phyloP scores from a whole-genome alignment of 164 flowering plant genomes.

The Chimonanthus salicifolius region DNA sequence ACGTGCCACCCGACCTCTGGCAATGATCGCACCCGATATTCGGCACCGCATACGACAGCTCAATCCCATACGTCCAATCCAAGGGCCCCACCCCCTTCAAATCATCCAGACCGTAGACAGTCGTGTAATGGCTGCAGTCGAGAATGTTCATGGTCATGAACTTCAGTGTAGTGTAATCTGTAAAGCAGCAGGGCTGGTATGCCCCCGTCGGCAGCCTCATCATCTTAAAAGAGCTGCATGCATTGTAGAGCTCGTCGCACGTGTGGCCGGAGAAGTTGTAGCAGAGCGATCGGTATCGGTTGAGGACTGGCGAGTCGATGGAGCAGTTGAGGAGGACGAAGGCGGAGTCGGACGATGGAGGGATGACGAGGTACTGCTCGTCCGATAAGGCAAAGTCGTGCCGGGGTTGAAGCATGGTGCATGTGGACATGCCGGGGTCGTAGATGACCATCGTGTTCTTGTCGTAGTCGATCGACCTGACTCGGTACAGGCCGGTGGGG shows the following conservation, averaged over 20 bases:
- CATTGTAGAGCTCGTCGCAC: slow-evolving; percentile 71
- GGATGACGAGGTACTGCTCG: slow-evolving; percentile 53
- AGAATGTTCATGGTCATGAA: slow-evolving; percentile 79
- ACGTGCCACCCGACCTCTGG: slow-evolving; percentile 56
- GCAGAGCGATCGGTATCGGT: slow-evolving; percentile 68
- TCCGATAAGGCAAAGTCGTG: slow-evolving; percentile 66
- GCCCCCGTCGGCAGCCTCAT: slow-evolving; percentile 34
- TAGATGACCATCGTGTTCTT: slow-evolving; percentile 39
- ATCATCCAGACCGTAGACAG: slow-evolving; percentile 40
- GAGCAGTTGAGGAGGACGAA: slow-evolving; percentile 86
- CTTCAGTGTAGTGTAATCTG: slow-evolving; percentile 59
- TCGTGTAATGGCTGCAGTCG: slow-evolving; percentile 83
- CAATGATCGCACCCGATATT: slow-evolving; percentile 71
- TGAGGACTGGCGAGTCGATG: slow-evolving; percentile 74
- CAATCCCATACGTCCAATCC: slow-evolving; percentile 85
- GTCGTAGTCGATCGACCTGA: slow-evolving; percentile 66
- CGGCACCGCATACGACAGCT: slow-evolving; percentile 50
- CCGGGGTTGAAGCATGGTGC: slow-evolving; percentile 76
- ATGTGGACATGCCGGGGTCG: slow-evolving; percentile 89
- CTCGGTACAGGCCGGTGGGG: slow-evolving; percentile 75
- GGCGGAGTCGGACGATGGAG: slow-evolving; percentile 71
- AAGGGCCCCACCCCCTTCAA: slow-evolving; percentile 55
- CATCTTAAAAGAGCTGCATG: slow-evolving; percentile 49
- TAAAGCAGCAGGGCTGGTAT: slow-evolving; percentile 70
- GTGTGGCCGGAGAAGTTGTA: slow-evolving; percentile 76